Evolutionary conservation across 176 grass and related monocot genomes (phyloP).

Genomic region (Hordeum vulgare): DNA sequence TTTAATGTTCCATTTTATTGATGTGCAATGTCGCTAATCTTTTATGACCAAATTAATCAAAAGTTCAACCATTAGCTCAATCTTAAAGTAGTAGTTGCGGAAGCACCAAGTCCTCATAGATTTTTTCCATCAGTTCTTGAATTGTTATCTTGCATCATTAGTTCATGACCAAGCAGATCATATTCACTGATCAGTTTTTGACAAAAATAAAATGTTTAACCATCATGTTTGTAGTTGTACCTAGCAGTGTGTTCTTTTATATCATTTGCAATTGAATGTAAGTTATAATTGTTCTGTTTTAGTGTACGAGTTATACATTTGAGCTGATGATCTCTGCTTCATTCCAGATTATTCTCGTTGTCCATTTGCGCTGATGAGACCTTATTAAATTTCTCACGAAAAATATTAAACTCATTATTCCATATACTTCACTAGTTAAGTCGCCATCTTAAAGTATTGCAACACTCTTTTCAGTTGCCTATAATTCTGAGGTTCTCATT

Average conservation of each 20-base stretch:
- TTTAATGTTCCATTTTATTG: background rate
- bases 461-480: background rate
- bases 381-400: background rate
- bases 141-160: background rate
- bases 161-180: background rate
- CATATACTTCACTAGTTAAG: background rate
- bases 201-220: background rate
- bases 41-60: background rate
- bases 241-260: background rate
- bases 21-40: background rate
- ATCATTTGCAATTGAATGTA: background rate
- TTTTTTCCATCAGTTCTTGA: background rate
- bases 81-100: background rate
- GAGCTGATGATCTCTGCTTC: background rate
- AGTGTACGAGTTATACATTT: background rate
- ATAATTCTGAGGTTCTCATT: background rate
- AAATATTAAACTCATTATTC: background rate
- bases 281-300: background rate
- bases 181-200: background rate
- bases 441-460: background rate
- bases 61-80: background rate
- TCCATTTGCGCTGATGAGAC: background rate
- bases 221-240: background rate
- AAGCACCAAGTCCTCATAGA: background rate
- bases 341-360: background rate